phyloP scores from a whole-genome alignment of 495 filamentous ascomycete species.

The Zalerion maritima region DNA sequence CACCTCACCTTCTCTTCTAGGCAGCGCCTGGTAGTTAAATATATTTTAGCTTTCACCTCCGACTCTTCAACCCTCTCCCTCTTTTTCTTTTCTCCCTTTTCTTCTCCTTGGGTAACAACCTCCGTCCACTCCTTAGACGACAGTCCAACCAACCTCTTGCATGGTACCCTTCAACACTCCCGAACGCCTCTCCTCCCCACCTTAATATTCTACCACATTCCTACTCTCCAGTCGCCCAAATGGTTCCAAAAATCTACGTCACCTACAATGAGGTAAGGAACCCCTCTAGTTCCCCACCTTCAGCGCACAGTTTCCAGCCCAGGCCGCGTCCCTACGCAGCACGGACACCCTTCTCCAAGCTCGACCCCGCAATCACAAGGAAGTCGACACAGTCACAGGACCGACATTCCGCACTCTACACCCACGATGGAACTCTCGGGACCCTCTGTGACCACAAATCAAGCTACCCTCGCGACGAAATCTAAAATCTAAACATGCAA shows the following conservation, averaged over 20 bases:
- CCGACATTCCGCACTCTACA: no score
- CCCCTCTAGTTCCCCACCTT: conserved; percentile 1
- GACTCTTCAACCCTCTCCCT: conserved; percentile 1
- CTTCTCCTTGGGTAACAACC: no score
- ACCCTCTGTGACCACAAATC: no score
- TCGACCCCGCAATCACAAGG: no score
- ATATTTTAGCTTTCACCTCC: conserved; percentile 6
- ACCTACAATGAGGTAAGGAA: conserved; percentile 81
- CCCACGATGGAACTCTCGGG: no score
- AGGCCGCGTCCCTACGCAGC: no score
- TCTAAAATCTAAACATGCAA: no score
- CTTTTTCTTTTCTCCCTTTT: neutral
- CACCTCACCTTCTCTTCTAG: neutral
- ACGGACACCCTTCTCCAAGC: no score
- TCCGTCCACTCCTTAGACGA: no score
- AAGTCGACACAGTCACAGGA: no score
- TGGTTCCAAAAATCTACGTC: conserved; percentile 85
- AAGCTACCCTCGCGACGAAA: no score
- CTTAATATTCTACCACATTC: conserved; percentile 2
- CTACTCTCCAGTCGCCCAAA: conserved; percentile 22
- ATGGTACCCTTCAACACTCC: conserved; percentile 2
- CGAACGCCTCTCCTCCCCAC: neutral
- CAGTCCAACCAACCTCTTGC: no score
- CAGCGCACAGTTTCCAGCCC: neutral
- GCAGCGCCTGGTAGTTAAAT: conserved; percentile 5